Conservation (phyloP, 2,329 filamentous ascomycete species). For the Aspergillus novofumigatus region DNA sequence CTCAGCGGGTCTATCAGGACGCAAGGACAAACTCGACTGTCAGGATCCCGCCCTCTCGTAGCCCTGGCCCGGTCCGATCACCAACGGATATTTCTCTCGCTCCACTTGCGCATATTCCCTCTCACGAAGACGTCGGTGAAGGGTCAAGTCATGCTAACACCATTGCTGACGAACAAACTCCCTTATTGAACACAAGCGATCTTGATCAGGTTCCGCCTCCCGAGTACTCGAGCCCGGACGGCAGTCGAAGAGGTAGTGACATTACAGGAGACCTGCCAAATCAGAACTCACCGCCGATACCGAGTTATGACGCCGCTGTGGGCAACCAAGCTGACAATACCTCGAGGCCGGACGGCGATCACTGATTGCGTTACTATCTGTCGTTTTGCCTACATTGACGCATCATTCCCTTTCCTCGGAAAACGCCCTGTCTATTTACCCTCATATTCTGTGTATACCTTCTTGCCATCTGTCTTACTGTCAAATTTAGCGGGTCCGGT, state of each 20-base stretch:
- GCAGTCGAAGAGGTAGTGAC: constrained; percentile 54
- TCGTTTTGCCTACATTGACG: background rate
- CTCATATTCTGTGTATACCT: background rate
- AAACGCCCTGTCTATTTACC: background rate
- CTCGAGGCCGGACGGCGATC: background rate
- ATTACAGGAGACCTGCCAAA: constrained; percentile 53
- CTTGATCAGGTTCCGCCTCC: constrained; percentile 31
- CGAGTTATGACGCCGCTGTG: constrained; percentile 76
- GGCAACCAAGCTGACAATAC: constrained; percentile 24
- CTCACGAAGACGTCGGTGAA: constrained; percentile 65
- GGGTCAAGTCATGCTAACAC: constrained; percentile 55
- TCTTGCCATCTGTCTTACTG: constrained; percentile 4
- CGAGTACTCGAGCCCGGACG: constrained; percentile 54
- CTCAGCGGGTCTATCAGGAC: constrained; percentile 44
- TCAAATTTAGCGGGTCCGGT: constrained; percentile 27
- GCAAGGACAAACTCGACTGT: constrained; percentile 75
- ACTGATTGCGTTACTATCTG: background rate
- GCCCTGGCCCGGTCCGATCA: constrained; percentile 82
- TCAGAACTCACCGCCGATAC: constrained; percentile 65
- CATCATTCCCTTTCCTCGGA: constrained; percentile 1
- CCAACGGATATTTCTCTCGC: constrained; percentile 95
- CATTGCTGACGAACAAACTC: constrained; percentile 20
- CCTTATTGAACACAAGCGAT: constrained; percentile 26
- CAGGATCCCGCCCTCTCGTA: constrained; percentile 68
- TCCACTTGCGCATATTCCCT: constrained; percentile 69